phyloP scores from a whole-genome alignment of 2,329 filamentous ascomycete species.

The Arthrobotrys pseudoclavata region DNA sequence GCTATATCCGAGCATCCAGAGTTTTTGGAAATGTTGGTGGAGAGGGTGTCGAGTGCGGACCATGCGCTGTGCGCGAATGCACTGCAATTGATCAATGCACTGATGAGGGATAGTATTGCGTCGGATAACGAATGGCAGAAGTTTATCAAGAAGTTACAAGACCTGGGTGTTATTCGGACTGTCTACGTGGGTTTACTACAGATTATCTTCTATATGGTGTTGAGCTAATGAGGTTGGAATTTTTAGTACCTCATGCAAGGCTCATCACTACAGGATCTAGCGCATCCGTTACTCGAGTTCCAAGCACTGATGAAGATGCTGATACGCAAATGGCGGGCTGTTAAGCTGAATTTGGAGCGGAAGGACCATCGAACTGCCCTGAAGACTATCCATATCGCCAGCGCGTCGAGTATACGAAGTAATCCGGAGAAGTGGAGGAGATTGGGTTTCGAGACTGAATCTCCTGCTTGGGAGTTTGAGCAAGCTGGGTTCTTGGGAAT shows the following conservation, averaged over 20 bases:
- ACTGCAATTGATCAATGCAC: slow-evolving; percentile 91
- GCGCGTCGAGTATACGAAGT: slow-evolving; percentile 80
- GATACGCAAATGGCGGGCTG: slow-evolving; percentile 87
- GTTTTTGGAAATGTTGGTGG: slow-evolving; percentile 94
- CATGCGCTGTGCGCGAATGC: slow-evolving; percentile 96
- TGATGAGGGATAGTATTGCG: slow-evolving; percentile 91
- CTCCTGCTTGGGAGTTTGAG: slow-evolving; percentile 86
- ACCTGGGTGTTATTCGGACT: slow-evolving; percentile 90
- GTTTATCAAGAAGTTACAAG: slow-evolving; percentile 93
- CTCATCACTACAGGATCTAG: slow-evolving; percentile 88
- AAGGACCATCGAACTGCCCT: slow-evolving; percentile 89
- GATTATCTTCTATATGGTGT: not conserved
- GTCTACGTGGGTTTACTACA: slow-evolving; percentile 72
- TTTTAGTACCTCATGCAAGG: slow-evolving; percentile 87
- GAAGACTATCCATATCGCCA: slow-evolving; percentile 86
- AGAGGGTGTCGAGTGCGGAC: slow-evolving; percentile 90
- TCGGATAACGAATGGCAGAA: slow-evolving; percentile 92
- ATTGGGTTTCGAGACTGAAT: slow-evolving; percentile 91
- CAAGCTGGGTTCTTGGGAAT: slow-evolving; percentile 89
- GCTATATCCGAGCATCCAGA: slow-evolving; percentile 91
- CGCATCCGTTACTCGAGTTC: slow-evolving; percentile 91
- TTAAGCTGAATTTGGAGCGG: slow-evolving; percentile 85
- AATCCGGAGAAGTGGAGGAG: slow-evolving; percentile 93
- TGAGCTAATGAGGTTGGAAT: slow-evolving; percentile 19
- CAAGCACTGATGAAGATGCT: slow-evolving; percentile 91